These are phyloP conservation scores for Petrea volubilis DNA, from an alignment of 257 asterid species.

Conservation along the genomic window DNA sequence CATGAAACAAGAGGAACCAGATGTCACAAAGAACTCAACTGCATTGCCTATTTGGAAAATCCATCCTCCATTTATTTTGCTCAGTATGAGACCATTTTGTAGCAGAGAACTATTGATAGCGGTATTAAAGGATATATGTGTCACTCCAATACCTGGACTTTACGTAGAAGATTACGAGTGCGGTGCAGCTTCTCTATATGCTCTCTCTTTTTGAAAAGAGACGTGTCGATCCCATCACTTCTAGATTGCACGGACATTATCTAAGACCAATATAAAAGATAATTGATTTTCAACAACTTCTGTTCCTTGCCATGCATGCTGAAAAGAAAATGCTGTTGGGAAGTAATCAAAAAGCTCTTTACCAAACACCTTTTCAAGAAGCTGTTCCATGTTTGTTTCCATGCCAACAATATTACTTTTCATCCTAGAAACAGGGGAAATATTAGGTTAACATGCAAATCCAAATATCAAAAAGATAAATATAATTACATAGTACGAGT, in stretches of 20 bases:
- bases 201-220: constrained; percentile 93
- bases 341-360: constrained; percentile 29
- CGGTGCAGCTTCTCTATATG: constrained; percentile 97
- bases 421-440: constrained; percentile 65
- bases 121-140: constrained; percentile 13
- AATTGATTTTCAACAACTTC: not conserved
- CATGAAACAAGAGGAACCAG: constrained; percentile 16
- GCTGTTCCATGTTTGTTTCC: constrained; percentile 99
- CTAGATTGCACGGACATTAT: constrained; percentile 94
- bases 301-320: constrained; percentile 7
- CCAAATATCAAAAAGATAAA: not conserved
- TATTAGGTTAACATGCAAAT: constrained; percentile 15
- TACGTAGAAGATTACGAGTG: constrained; percentile 90
- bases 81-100: not conserved
- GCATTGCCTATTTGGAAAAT: not conserved
- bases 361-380: constrained; percentile 90
- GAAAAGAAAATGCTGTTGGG: constrained; percentile 8
- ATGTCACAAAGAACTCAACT: not conserved
- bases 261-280: constrained; percentile 43
- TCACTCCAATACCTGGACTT: constrained; percentile 79
- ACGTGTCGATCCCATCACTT: constrained; percentile 95
- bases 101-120: not conserved
- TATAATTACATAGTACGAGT: not conserved
- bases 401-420: constrained; percentile 93
- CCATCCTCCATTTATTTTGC: not conserved